Percentiles rank a stretch among this genome's conserved stretches.
Evolutionary conservation across 805 yeast species (phyloP).

Genomic region (Kodamaea jinghongensis): DNA sequence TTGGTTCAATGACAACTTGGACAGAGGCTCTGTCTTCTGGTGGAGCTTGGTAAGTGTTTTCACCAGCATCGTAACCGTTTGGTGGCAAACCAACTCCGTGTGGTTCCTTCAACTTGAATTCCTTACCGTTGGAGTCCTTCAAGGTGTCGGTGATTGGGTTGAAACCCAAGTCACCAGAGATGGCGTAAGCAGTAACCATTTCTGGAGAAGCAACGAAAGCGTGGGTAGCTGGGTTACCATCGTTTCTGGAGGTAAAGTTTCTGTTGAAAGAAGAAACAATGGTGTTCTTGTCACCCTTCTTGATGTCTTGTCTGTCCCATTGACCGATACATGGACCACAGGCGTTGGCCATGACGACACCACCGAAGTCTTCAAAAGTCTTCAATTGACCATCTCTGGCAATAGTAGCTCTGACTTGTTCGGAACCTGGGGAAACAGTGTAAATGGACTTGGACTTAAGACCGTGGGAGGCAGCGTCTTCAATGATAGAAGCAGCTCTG

Average conservation of each 20-base stretch:
- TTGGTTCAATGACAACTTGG: constrained; percentile 75
- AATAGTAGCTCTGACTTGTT: constrained; percentile 95
- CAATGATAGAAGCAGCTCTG: constrained; percentile 86
- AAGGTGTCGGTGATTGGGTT: constrained; percentile 92
- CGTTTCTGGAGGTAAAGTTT: constrained; percentile 97
- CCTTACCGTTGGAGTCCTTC: constrained; percentile 84
- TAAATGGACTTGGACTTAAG: constrained; percentile 83
- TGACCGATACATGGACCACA: constrained; percentile 99
- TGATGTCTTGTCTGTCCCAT: constrained; percentile 94
- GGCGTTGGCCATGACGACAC: constrained; percentile 91
- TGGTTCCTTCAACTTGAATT: constrained; percentile 86
- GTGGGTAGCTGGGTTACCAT: constrained; percentile 96
- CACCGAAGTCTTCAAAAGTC: constrained; percentile 83
- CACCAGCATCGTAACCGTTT: constrained; percentile 89
- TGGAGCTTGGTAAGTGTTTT: constrained; percentile 95
- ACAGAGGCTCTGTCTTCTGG: constrained; percentile 81
- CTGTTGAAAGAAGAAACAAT: constrained; percentile 97
- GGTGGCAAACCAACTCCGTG: constrained; percentile 86
- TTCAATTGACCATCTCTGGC: constrained; percentile 90
- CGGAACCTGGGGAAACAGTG: constrained; percentile 97
- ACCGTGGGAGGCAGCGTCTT: constrained; percentile 84
- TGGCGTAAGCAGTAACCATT: constrained; percentile 90
- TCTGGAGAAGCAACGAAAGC: constrained; percentile 98
- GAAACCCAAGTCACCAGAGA: constrained; percentile 94
- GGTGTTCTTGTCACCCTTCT: constrained; percentile 94